Conservation (phyloP, 2,329 filamentous ascomycete genomes). For the Cladosporium halotolerans region DNA sequence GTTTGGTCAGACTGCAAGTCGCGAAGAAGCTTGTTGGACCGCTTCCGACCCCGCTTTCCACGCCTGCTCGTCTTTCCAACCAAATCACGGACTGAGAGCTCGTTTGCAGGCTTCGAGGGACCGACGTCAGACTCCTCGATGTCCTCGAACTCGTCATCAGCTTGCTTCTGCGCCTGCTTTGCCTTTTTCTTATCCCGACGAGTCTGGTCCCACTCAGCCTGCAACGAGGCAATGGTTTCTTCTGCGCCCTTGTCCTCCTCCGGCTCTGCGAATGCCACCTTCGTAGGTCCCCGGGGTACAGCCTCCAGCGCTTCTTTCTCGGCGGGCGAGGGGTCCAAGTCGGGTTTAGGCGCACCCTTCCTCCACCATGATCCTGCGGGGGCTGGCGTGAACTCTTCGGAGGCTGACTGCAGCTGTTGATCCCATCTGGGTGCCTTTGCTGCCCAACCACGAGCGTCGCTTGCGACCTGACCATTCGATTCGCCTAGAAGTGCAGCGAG, state of each 20-base stretch:
- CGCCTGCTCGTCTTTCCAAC: conserved; percentile 13
- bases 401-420: conserved; percentile 5
- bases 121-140: conserved; percentile 4
- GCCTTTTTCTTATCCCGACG: conserved; percentile 22
- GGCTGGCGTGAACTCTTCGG: conserved; percentile 22
- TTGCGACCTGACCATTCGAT: neutral
- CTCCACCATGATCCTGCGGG: conserved; percentile 23
- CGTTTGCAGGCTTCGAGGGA: neutral
- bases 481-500: conserved; percentile 13
- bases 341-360: conserved; percentile 18
- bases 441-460: conserved; percentile 19
- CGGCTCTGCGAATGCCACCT: conserved; percentile 16
- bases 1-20: conserved; percentile 45
- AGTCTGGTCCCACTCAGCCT: conserved; percentile 22
- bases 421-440: conserved; percentile 15
- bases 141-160: neutral
- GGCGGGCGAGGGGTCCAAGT: conserved; percentile 15
- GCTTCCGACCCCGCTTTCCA: conserved; percentile 29
- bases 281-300: conserved; percentile 13
- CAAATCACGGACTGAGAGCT: neutral
- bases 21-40: conserved; percentile 26
- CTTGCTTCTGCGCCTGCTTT: conserved; percentile 10
- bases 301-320: conserved; percentile 15
- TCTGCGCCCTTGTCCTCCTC: conserved; percentile 10
- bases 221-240: conserved; percentile 19